phyloP scores from a whole-genome alignment of 306 rosid genomes.

The Notholithocarpus densiflorus region DNA sequence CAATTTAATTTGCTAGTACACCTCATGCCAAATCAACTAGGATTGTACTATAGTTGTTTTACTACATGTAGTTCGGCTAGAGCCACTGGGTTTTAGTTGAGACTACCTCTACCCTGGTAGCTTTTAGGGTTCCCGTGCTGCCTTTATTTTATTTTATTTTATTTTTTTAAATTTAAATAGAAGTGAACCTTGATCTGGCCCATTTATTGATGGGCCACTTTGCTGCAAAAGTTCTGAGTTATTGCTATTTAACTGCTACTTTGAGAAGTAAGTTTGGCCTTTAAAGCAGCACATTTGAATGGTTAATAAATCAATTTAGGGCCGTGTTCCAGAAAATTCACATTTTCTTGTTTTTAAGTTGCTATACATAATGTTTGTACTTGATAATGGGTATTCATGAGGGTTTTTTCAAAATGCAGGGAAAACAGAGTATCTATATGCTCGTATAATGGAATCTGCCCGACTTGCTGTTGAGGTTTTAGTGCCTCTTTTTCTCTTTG shows the following conservation, averaged over 20 bases:
- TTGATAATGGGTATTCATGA: slow-evolving; percentile 13
- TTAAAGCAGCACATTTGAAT: too few relatives aligned
- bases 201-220: background rate
- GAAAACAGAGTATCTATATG: slow-evolving; percentile 90
- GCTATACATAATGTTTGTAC: background rate
- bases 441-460: slow-evolving; percentile 62
- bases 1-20: background rate
- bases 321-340: background rate
- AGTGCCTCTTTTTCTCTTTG: background rate
- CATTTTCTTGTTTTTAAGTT: background rate
- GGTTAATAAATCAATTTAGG: background rate
- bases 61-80: background rate
- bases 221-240: background rate
- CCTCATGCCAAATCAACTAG: background rate
- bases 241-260: background rate
- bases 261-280: too few relatives aligned
- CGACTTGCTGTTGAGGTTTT: slow-evolving; percentile 77
- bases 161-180: background rate
- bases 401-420: slow-evolving; percentile 56
- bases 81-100: background rate
- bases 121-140: background rate
- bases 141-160: too few relatives aligned
- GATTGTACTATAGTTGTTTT: background rate
- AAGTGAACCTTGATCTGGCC: background rate
- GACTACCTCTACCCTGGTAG: background rate